Percentiles rank a stretch among this genome's conserved stretches.
Conservation (phyloP, 305 asterid species). For the Plantago rigida region DNA sequence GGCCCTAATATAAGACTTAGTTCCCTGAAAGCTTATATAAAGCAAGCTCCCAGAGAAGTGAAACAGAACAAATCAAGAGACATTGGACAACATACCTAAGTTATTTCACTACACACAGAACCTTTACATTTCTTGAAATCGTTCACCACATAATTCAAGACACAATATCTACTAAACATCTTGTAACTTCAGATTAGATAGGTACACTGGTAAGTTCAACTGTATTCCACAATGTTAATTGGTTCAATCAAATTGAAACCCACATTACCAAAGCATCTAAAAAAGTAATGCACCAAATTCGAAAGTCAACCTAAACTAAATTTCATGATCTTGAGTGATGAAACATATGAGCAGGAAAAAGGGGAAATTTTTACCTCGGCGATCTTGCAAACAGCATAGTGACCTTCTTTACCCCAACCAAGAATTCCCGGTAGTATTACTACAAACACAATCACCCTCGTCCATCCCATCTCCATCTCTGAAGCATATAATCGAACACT, state of each 20-base stretch:
- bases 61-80: too few species aligned
- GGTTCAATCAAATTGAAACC: background rate
- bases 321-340: background rate
- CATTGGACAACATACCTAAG: background rate
- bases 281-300: background rate
- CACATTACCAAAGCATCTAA: background rate
- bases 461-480: slow-evolving; percentile 38
- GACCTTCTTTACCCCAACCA: slow-evolving; percentile 93
- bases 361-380: slow-evolving; percentile 49
- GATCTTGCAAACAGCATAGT: slow-evolving; percentile 58
- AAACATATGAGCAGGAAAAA: background rate
- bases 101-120: background rate
- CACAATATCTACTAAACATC: too few species aligned
- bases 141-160: background rate
- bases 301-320: background rate
- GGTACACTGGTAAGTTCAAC: too few species aligned
- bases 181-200: too few species aligned
- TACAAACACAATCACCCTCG: slow-evolving; percentile 29
- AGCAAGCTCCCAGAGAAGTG: too few species aligned
- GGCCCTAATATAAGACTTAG: too few species aligned
- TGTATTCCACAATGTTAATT: background rate
- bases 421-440: slow-evolving; percentile 32
- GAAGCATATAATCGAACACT: slow-evolving; percentile 6
- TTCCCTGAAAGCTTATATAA: too few species aligned
- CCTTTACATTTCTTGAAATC: background rate